These are phyloP conservation scores for Mortierella sp. DNA, from an alignment of 371 early-diverging fungal species.

Conservation along the genomic window DNA sequence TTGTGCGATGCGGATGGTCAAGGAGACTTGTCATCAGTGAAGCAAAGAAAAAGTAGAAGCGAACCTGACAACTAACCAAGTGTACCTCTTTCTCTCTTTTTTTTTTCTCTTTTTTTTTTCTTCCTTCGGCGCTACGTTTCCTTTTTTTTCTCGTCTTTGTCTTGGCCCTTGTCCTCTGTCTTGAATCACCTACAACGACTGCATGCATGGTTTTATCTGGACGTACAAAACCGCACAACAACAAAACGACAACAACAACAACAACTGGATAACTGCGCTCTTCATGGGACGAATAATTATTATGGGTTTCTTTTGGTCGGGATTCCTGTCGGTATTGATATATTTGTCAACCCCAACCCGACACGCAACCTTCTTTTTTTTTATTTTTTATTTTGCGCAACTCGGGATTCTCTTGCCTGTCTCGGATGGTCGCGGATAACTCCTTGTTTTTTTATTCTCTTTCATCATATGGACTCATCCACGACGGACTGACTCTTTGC, in stretches of 20 bases:
- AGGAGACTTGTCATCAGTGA: not conserved
- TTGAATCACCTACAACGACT: not conserved
- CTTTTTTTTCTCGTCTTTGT: not conserved
- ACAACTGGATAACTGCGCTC: not conserved
- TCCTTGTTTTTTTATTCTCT: not conserved
- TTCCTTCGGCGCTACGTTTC: not conserved
- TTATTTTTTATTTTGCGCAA: not conserved
- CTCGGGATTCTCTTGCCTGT: conserved; percentile 9
- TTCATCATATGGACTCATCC: not conserved
- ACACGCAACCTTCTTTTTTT: conserved; percentile 1
- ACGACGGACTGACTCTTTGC: not conserved
- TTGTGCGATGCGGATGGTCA: not conserved
- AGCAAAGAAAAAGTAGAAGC: not conserved
- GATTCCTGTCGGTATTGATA: conserved; percentile 26
- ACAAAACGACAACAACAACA: not conserved
- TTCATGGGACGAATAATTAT: not conserved
- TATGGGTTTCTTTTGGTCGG: not conserved
- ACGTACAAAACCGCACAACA: not conserved
- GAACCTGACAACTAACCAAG: not conserved
- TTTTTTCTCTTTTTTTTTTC: not conserved
- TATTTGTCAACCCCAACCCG: conserved; percentile 23
- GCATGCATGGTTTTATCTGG: conserved; percentile 8
- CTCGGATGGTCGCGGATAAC: conserved; percentile 6
- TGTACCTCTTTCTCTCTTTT: not conserved
- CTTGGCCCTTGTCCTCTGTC: not conserved